phyloP scores from a whole-genome alignment of 305 asterid species.

The Withania somnifera region DNA sequence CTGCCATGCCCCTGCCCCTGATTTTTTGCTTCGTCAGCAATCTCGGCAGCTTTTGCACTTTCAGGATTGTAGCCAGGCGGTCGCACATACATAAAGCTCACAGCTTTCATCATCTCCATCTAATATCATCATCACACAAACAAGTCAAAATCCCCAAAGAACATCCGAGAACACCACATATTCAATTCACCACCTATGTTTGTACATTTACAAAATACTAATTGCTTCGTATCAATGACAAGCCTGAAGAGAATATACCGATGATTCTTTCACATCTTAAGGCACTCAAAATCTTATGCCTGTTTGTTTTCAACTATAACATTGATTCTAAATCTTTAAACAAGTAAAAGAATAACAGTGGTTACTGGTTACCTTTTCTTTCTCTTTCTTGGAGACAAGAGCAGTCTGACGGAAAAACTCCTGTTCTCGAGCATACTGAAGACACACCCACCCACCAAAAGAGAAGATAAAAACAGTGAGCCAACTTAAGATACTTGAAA shows the following conservation, averaged over 20 bases:
- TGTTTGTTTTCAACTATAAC: neutral
- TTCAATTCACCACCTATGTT: neutral
- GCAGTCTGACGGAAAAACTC: conserved; percentile 89
- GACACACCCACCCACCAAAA: neutral
- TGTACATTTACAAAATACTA: neutral
- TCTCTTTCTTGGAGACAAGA: conserved; percentile 78
- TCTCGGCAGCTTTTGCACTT: conserved; percentile 96
- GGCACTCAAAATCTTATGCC: neutral
- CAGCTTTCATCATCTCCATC: conserved; percentile 98
- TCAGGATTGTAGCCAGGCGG: conserved; percentile 98
- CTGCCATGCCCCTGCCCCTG: conserved; percentile 22
- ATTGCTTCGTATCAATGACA: neutral
- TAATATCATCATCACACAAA: conserved; percentile 19
- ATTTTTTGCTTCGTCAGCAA: conserved; percentile 47
- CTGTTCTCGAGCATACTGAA: conserved; percentile 98
- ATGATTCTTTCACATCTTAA: neutral
- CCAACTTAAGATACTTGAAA: neutral
- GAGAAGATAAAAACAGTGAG: neutral
- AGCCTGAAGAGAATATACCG: neutral
- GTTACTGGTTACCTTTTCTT: conserved; percentile 76
- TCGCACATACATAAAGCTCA: conserved; percentile 91
- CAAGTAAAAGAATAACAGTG: neutral
- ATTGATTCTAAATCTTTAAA: neutral
- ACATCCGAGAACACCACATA: neutral
- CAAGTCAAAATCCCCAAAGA: neutral